Base-by-base conservation (phyloP, 495 filamentous ascomycete species). In the Penicillium pulvis region DNA sequence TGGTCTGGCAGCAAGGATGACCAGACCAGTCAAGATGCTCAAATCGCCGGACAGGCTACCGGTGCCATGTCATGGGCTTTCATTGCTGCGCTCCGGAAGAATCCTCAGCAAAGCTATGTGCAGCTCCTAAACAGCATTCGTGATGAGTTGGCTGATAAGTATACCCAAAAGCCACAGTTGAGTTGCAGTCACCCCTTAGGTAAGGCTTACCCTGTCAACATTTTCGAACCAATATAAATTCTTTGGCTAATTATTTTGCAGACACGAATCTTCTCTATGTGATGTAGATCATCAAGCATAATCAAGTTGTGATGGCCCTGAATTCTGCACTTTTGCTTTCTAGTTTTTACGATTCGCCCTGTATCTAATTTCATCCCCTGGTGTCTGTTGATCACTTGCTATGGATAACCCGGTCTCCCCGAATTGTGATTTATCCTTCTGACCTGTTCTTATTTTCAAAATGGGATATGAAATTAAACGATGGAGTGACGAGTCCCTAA, bases 21-120 rank as follows among this genome's bases (percentile, higher is more conserved):
- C 55, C 94, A 98, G 76, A 98, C 93, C 62, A 88, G 85, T 58
- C 77, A 81, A 64, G 86, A 89, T 67, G 83, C 81, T 16, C 74
- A 79, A 47, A 87, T 87, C 54, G 84, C 81, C 14, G 90, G 92
- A 48, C 85, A 97, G 69, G 94, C 94, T 17, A 97, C 94, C 1
- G 94, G 94, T 36, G 94, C 94, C 70, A 97, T 98, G 93, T 96
- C 91, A 7, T 97, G 91, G 86, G 94, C 94, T 7, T 98, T 98
- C 72, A 93, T 98, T 71, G 87, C 81, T 6, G 89, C 92, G 41
- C 83, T 98, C 53, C 93, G 93, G 81, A 96, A 97, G 82, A 96
- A 96, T 65, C 94, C 94, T 3, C 91, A 97, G 71, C 94, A 98
- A 81, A 96, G 92, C 77, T 98, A 98, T 68, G 90, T 98, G 54